These are phyloP conservation scores for Cordyceps farinosa DNA, from an alignment of 2,329 filamentous ascomycete genomes.

Conservation along the genomic window DNA sequence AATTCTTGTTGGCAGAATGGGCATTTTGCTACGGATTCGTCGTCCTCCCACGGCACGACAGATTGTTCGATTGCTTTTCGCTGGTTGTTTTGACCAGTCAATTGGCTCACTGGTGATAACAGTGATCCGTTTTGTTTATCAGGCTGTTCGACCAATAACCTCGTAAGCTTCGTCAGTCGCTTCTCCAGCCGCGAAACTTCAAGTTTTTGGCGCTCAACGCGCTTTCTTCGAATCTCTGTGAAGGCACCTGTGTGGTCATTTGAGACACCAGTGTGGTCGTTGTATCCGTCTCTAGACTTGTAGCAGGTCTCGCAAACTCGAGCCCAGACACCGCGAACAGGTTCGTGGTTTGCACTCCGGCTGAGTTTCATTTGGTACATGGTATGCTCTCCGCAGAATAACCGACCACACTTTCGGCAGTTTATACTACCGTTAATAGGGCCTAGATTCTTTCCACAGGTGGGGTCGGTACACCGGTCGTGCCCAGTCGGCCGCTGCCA, in stretches of 20 bases:
- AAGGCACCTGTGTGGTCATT: conserved; percentile 74
- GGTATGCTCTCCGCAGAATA: conserved; percentile 97
- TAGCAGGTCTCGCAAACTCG: conserved; percentile 98
- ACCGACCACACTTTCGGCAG: conserved; percentile 84
- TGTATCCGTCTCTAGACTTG: conserved; percentile 93
- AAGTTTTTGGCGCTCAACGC: conserved; percentile 78
- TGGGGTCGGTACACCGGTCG: conserved; percentile 82
- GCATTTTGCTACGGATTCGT: conserved; percentile 73
- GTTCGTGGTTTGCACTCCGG: conserved; percentile 82
- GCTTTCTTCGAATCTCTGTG: conserved; percentile 65
- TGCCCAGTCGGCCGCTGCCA: conserved; percentile 77
- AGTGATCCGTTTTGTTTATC: conserved; percentile 59
- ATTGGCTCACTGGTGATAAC: conserved; percentile 56
- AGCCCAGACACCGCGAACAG: conserved; percentile 86
- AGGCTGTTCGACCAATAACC: conserved; percentile 72
- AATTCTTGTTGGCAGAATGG: conserved; percentile 97
- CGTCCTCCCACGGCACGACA: conserved; percentile 93
- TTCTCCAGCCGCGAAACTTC: conserved; percentile 91
- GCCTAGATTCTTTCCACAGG: conserved; percentile 76
- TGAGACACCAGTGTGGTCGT: conserved; percentile 73
- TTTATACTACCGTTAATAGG: conserved; percentile 81
- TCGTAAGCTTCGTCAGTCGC: conserved; percentile 82
- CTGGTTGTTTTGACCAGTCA: conserved; percentile 68
- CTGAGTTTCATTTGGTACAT: conserved; percentile 99
- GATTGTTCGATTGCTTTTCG: conserved; percentile 84